Evolutionary conservation across 495 filamentous ascomycete genomes (phyloP).

Genomic region (Trypethelium eluteriae): DNA sequence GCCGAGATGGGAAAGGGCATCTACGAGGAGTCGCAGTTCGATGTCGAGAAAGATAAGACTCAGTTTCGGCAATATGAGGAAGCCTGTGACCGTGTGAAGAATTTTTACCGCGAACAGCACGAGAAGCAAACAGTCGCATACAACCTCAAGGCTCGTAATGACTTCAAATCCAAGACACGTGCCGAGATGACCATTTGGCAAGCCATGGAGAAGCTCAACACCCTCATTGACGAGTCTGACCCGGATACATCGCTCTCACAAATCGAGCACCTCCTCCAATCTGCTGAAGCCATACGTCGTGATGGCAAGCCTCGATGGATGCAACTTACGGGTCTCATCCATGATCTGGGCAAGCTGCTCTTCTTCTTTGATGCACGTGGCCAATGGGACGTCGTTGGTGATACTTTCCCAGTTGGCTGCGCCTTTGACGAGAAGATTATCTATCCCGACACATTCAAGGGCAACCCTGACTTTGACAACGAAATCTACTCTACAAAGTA

Average conservation of each 20-base stretch:
- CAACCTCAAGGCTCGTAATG: slow-evolving; percentile 66
- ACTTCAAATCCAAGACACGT: slow-evolving; percentile 58
- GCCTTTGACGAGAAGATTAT: slow-evolving; percentile 69
- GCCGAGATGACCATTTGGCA: slow-evolving; percentile 79
- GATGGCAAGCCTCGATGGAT: slow-evolving; percentile 91
- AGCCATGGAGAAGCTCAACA: slow-evolving; percentile 84
- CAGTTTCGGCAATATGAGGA: slow-evolving; percentile 72
- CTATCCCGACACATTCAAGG: slow-evolving; percentile 64
- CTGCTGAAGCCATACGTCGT: slow-evolving; percentile 76
- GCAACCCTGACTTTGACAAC: slow-evolving; percentile 62
- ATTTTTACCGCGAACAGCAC: slow-evolving; percentile 79
- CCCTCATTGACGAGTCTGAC: slow-evolving; percentile 79
- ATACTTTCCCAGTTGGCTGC: slow-evolving; percentile 88
- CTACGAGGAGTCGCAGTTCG: slow-evolving; percentile 59
- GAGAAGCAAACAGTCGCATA: slow-evolving; percentile 77
- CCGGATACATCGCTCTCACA: slow-evolving; percentile 79
- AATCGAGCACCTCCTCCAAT: slow-evolving; percentile 81
- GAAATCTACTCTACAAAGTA: slow-evolving; percentile 60
- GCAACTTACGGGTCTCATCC: slow-evolving; percentile 81
- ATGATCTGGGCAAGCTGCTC: slow-evolving; percentile 81
- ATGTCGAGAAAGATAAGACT: slow-evolving; percentile 70
- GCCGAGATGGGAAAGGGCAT: slow-evolving; percentile 44
- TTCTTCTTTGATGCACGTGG: slow-evolving; percentile 75
- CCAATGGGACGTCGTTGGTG: slow-evolving; percentile 90
- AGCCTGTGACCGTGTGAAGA: slow-evolving; percentile 70